These are phyloP conservation scores for Monosporozyma yasuniensis DNA, from an alignment of 805 yeast species.

Conservation along the genomic window DNA sequence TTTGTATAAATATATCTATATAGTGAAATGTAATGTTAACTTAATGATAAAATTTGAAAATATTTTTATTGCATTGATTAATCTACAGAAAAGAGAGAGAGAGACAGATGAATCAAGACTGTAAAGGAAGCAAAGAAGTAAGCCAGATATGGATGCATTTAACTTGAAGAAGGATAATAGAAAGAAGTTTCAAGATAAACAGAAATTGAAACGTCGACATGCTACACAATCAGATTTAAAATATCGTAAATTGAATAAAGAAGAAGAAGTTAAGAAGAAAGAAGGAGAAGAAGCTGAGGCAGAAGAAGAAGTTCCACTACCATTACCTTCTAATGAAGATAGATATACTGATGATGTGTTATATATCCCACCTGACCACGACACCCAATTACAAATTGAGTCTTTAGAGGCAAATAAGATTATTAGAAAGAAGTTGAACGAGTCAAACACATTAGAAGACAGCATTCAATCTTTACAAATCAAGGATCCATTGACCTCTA, in stretches of 20 bases:
- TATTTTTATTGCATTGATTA: not conserved
- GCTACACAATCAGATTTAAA: conserved; percentile 32
- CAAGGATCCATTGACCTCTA: not conserved
- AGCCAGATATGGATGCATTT: conserved; percentile 24
- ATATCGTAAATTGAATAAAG: conserved; percentile 22
- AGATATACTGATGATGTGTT: conserved; percentile 6
- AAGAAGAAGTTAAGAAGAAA: conserved; percentile 6
- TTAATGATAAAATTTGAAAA: not conserved
- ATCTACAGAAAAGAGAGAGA: too few species aligned
- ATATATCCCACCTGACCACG: conserved; percentile 1
- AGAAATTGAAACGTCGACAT: conserved; percentile 32
- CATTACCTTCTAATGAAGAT: conserved; percentile 14
- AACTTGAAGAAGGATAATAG: conserved; percentile 33
- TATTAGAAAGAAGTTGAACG: not conserved
- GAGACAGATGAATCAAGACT: not conserved
- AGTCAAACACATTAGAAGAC: not conserved
- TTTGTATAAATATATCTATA: not conserved
- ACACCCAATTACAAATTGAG: not conserved
- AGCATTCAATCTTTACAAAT: not conserved
- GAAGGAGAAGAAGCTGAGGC: conserved; percentile 11
- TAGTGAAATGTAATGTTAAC: too few species aligned
- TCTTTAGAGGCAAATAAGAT: not conserved
- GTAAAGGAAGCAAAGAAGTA: too few species aligned
- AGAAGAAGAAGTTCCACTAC: conserved; percentile 15
- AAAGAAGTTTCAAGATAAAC: conserved; percentile 35